These are phyloP conservation scores for Cicer arietinum DNA, from an alignment of 306 rosid species.

Conservation along the genomic window DNA sequence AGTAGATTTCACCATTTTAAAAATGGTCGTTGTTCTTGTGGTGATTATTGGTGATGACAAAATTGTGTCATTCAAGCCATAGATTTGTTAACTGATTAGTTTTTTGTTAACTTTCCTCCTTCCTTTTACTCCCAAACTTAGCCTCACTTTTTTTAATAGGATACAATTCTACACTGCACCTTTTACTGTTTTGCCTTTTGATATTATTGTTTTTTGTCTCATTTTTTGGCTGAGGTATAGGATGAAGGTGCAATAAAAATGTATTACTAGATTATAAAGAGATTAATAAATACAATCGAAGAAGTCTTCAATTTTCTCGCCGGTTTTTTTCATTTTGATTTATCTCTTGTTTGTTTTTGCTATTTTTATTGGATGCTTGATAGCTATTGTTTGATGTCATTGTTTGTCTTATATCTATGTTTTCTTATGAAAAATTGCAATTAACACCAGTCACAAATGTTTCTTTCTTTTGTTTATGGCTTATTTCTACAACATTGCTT, in stretches of 20 bases:
- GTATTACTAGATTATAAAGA: not conserved
- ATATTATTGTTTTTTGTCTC: constrained; percentile 3
- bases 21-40: constrained; percentile 88
- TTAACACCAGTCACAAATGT: not conserved
- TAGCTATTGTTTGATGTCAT: not conserved
- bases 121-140: constrained; percentile 1
- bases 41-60: constrained; percentile 78
- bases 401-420: not conserved
- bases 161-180: constrained; percentile 17
- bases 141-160: constrained; percentile 26
- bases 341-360: not conserved
- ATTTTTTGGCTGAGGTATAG: constrained; percentile 2
- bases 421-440: no score
- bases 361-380: constrained; percentile 3
- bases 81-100: constrained; percentile 10
- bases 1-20: constrained; percentile 89
- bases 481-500: not conserved
- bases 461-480: not conserved
- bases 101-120: constrained; percentile 12
- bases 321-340: not conserved
- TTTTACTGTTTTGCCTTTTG: constrained; percentile 6
- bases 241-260: not conserved
- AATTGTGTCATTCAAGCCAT: constrained; percentile 20
- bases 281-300: not conserved
- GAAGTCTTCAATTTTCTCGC: not conserved